phyloP scores from a whole-genome alignment of 176 grass and related monocot genomes.

The Eragrostis curvula region DNA sequence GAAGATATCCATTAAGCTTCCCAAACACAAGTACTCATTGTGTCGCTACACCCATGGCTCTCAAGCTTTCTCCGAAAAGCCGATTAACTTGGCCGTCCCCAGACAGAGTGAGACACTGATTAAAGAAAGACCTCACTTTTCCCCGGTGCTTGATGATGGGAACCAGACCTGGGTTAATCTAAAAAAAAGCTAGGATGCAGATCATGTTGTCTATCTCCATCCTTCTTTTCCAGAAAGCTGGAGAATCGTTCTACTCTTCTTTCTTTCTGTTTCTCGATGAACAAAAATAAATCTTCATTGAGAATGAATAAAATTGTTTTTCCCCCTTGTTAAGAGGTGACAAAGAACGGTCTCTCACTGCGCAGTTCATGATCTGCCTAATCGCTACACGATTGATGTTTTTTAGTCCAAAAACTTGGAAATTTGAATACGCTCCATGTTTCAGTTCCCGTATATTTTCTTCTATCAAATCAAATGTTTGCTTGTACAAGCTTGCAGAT shows the following conservation, averaged over 20 bases:
- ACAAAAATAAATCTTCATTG: not conserved
- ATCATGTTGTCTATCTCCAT: not conserved
- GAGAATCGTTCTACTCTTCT: not conserved
- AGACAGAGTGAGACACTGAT: not conserved
- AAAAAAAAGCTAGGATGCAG: not conserved
- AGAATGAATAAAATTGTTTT: not conserved
- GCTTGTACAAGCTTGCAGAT: not conserved
- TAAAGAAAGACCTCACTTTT: not conserved
- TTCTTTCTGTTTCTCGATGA: not conserved
- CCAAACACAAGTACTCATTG: not conserved
- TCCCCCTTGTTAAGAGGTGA: not conserved
- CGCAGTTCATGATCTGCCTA: no score
- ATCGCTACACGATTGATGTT: no score
- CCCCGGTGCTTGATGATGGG: not conserved
- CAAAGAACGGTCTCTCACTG: no score
- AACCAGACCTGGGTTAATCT: not conserved
- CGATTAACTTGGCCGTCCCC: no score
- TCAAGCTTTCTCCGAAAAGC: not conserved
- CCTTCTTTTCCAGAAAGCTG: not conserved
- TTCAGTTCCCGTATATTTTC: no score
- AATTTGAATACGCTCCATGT: no score
- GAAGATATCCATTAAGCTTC: not conserved
- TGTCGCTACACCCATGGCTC: not conserved
- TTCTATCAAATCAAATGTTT: no score
- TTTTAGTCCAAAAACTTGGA: no score